Conservation (phyloP, 75 land plant genomes). For the Isoetes taiwanensis region DNA sequence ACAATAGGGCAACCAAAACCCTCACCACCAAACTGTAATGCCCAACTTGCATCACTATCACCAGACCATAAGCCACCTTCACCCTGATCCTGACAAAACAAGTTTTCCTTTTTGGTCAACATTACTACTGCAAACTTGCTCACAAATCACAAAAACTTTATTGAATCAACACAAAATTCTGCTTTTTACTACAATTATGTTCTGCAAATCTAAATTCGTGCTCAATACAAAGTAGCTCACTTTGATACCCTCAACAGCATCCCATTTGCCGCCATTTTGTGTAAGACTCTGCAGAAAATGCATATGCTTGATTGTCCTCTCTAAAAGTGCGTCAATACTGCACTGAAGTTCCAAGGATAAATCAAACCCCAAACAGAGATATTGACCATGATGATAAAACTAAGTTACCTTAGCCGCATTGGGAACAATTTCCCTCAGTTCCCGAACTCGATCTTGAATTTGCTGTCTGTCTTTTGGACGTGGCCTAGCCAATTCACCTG, state of each 20-base stretch:
- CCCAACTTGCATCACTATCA: constrained; percentile 77
- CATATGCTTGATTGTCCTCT: constrained; percentile 81
- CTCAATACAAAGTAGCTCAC: constrained; percentile 12
- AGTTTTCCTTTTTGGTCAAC: no score
- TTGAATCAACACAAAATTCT: no score
- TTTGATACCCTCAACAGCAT: constrained; percentile 50
- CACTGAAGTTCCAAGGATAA: constrained; percentile 35
- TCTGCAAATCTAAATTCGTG: neutral
- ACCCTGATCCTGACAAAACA: no score
- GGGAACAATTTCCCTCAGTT: constrained; percentile 73
- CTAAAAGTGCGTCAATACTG: constrained; percentile 79
- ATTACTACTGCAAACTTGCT: no score
- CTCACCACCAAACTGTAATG: constrained; percentile 53
- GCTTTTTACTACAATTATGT: no score
- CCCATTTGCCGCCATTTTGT: constrained; percentile 65
- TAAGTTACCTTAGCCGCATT: constrained; percentile 65
- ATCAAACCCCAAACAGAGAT: neutral
- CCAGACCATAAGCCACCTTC: constrained; percentile 28
- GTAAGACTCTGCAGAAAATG: constrained; percentile 80
- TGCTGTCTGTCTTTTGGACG: constrained; percentile 91
- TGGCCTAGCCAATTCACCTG: constrained; percentile 71
- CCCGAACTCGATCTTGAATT: constrained; percentile 83
- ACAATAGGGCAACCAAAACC: constrained; percentile 49
- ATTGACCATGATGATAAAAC: neutral
- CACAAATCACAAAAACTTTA: no score